These are phyloP conservation scores for Darksidea phi DNA, from an alignment of 495 filamentous ascomycete species.

Conservation along the genomic window DNA sequence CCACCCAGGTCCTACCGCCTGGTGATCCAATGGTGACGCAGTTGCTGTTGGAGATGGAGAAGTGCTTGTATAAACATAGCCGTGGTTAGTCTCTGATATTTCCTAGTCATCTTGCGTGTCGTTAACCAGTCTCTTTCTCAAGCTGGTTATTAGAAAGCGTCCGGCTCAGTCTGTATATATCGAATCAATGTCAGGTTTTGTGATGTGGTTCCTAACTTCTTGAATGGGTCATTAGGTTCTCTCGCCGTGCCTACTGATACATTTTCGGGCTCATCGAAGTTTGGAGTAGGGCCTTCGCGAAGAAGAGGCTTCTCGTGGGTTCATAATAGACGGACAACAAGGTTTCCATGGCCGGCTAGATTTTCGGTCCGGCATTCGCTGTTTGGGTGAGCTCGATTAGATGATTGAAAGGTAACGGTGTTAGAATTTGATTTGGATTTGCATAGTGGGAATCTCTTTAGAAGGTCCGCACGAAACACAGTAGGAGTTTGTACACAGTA, in stretches of 20 bases:
- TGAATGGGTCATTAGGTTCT: too few relatives aligned
- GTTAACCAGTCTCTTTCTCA: neutral
- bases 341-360: constrained; percentile 6
- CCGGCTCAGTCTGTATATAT: neutral
- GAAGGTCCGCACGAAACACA: too few relatives aligned
- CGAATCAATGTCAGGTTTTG: too few relatives aligned
- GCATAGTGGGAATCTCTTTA: too few relatives aligned
- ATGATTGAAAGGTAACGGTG: too few relatives aligned
- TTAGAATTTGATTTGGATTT: too few relatives aligned
- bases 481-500: too few relatives aligned
- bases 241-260: too few relatives aligned
- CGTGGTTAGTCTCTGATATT: constrained; percentile 13
- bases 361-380: constrained; percentile 14
- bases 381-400: constrained; percentile 8
- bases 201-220: too few relatives aligned
- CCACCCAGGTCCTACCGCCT: constrained; percentile 20
- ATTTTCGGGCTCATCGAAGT: neutral
- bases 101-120: neutral
- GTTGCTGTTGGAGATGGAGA: constrained; percentile 25
- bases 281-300: neutral
- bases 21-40: constrained; percentile 25
- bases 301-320: neutral
- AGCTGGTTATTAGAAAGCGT: neutral
- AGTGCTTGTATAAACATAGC: constrained; percentile 19
- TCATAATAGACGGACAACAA: neutral